phyloP scores from a whole-genome alignment of 345 rosid genomes.

The Boechera divaricarpa region DNA sequence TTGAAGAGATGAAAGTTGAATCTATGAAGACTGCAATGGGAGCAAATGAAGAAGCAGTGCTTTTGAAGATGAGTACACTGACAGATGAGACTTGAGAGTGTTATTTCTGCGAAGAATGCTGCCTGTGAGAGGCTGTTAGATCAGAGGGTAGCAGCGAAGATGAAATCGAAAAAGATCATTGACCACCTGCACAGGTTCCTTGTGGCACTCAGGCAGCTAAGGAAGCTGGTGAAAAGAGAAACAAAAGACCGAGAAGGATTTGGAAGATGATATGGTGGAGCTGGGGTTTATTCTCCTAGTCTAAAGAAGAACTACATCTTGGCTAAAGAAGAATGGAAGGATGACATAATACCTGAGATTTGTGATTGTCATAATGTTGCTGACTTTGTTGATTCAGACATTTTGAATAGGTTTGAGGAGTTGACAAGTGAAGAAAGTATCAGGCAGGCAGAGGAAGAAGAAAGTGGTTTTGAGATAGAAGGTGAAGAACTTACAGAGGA shows the following conservation, averaged over 20 bases:
- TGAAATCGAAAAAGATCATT: constrained; percentile 88
- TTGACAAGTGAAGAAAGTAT: constrained; percentile 73
- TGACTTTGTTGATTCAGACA: constrained; percentile 86
- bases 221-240: constrained; percentile 62
- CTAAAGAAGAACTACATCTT: constrained; percentile 79
- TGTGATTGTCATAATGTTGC: constrained; percentile 89
- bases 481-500: constrained; percentile 63
- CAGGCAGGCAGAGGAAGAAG: constrained; percentile 60
- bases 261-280: constrained; percentile 92
- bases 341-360: constrained; percentile 84
- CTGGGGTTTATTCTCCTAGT: constrained; percentile 88
- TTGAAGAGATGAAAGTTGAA: constrained; percentile 78
- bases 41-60: constrained; percentile 57
- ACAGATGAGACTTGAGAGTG: constrained; percentile 62
- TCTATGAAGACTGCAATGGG: constrained; percentile 75
- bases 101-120: constrained; percentile 78
- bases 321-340: constrained; percentile 81
- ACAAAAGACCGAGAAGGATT: constrained; percentile 79
- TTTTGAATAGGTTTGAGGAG: constrained; percentile 76
- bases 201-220: constrained; percentile 77
- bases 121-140: constrained; percentile 83
- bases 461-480: constrained; percentile 68
- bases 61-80: constrained; percentile 78
- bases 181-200: constrained; percentile 83
- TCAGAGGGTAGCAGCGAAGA: constrained; percentile 84